phyloP scores from a whole-genome alignment of 163 green algal genomes.

The Chlamydomonas reinhardtii region DNA sequence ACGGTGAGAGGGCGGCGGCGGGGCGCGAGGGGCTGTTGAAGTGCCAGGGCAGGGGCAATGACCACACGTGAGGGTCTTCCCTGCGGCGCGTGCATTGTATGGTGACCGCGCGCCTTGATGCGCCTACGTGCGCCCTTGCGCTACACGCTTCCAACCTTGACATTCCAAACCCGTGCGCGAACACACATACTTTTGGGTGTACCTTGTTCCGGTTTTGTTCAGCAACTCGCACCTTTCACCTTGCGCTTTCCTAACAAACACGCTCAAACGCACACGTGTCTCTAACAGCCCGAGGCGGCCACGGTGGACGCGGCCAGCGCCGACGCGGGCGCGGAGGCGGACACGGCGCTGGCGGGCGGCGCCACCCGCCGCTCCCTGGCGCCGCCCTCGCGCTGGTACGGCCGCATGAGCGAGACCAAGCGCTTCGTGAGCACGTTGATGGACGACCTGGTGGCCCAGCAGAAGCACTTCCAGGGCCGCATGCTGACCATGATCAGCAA shows the following conservation, averaged over 20 bases:
- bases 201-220: no score
- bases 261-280: no score
- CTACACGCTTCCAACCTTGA: no score
- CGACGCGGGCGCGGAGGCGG: background rate
- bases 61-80: no score
- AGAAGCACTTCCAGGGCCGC: conserved; percentile 8
- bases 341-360: background rate
- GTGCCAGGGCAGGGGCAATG: background rate
- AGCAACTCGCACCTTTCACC: no score
- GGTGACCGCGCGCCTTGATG: no score
- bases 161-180: no score
- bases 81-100: no score
- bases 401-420: conserved; percentile 42
- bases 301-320: conserved; percentile 1
- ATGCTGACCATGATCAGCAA: background rate
- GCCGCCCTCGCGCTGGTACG: conserved; percentile 15
- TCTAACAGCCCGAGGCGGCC: conserved; percentile 28
- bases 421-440: conserved; percentile 9
- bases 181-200: no score
- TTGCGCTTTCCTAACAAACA: no score
- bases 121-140: no score
- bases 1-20: background rate
- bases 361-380: background rate
- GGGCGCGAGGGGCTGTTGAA: background rate
- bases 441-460: conserved; percentile 7